phyloP scores from a whole-genome alignment of 208 protist genomes.

The Leishmania arabica region DNA sequence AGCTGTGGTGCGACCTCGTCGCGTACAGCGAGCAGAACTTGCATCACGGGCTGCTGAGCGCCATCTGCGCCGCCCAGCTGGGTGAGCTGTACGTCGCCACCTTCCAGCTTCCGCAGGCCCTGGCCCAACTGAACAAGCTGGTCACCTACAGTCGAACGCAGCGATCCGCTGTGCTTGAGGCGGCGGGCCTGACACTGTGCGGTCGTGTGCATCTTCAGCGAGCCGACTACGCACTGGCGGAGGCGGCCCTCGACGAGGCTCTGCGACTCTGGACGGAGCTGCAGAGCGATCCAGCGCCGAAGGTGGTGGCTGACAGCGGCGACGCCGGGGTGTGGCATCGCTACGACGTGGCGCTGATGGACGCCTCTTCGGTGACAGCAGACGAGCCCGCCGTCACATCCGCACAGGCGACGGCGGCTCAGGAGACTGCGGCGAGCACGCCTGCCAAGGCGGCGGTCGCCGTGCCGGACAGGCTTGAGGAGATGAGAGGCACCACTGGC shows the following conservation, averaged over 20 bases:
- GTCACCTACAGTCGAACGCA: slow-evolving; percentile 43
- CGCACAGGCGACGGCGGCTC: not conserved
- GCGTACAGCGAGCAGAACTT: slow-evolving; percentile 53
- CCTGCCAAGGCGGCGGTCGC: not conserved
- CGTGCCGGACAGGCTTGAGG: not conserved
- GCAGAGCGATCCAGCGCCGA: slow-evolving; percentile 34
- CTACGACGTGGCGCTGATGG: slow-evolving; percentile 19
- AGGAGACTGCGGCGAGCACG: not conserved
- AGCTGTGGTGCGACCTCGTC: slow-evolving; percentile 80
- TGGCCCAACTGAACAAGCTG: slow-evolving; percentile 64
- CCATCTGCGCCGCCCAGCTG: slow-evolving; percentile 69
- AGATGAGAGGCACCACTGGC: not conserved
- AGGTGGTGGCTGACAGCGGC: not conserved
- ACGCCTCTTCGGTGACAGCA: slow-evolving; percentile 6
- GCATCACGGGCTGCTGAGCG: slow-evolving; percentile 62
- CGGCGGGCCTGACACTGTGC: slow-evolving; percentile 66
- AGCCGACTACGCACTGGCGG: slow-evolving; percentile 73
- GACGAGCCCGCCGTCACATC: not conserved
- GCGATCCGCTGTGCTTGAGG: slow-evolving; percentile 55
- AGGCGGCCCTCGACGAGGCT: slow-evolving; percentile 59
- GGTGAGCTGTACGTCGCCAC: slow-evolving; percentile 87
- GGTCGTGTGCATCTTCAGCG: slow-evolving; percentile 81
- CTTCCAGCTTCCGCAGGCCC: slow-evolving; percentile 72
- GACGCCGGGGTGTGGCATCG: not conserved
- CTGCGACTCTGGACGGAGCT: slow-evolving; percentile 42